Conservation (phyloP, 495 filamentous ascomycete genomes). For the Daldinia decipiens region DNA sequence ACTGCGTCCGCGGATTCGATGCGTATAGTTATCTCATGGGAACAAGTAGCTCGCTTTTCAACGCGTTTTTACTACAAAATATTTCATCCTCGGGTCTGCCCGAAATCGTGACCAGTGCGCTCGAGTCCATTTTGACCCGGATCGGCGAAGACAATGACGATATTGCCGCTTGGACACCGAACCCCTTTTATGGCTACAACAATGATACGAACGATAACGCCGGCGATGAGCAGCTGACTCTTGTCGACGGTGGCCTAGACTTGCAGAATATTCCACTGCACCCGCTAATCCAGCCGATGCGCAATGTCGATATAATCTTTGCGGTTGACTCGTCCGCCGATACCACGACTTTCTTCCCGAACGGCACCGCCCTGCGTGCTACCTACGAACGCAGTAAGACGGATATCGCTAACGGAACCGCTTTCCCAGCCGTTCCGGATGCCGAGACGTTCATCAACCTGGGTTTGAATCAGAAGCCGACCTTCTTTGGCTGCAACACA, state of each 20-base stretch:
- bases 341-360: slow-evolving; percentile 80
- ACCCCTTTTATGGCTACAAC: slow-evolving; percentile 84
- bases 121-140: slow-evolving; percentile 63
- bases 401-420: slow-evolving; percentile 78
- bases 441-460: slow-evolving; percentile 87
- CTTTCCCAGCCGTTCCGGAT: slow-evolving; percentile 85
- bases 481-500: slow-evolving; percentile 91
- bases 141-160: slow-evolving; percentile 72
- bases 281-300: slow-evolving; percentile 82
- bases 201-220: slow-evolving; percentile 69
- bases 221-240: slow-evolving; percentile 65
- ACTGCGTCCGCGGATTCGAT: slow-evolving; percentile 84
- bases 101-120: slow-evolving; percentile 59
- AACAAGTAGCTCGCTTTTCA: slow-evolving; percentile 92
- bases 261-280: slow-evolving; percentile 87
- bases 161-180: slow-evolving; percentile 83
- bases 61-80: slow-evolving; percentile 72
- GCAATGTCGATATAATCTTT: slow-evolving; percentile 89
- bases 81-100: slow-evolving; percentile 62
- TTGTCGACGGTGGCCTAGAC: slow-evolving; percentile 86
- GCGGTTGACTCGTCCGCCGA: slow-evolving; percentile 89
- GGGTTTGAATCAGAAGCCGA: slow-evolving; percentile 83
- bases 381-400: slow-evolving; percentile 80
- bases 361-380: slow-evolving; percentile 83
- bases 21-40: slow-evolving; percentile 88